These are phyloP conservation scores for Euphorbia schlechtendalii DNA, from an alignment of 441 rosid species.

Conservation along the genomic window DNA sequence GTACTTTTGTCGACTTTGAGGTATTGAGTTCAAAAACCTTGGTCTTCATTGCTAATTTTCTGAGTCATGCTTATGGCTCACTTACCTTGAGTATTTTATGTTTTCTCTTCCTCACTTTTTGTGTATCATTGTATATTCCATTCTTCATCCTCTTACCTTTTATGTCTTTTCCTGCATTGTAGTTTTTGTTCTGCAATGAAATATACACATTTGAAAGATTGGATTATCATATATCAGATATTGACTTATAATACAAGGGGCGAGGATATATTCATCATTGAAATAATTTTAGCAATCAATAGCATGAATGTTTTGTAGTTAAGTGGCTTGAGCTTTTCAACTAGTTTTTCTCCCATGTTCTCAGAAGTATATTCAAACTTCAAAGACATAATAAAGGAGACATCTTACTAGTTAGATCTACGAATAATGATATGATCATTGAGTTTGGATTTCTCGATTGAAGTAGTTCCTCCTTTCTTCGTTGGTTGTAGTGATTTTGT, in stretches of 20 bases:
- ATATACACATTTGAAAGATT: too few species aligned
- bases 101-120: not conserved
- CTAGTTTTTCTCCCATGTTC: too few species aligned
- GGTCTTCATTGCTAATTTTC: not conserved
- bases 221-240: not conserved
- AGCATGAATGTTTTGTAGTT: not conserved
- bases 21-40: constrained; percentile 31
- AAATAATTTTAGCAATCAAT: not conserved
- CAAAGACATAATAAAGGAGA: too few species aligned
- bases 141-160: not conserved
- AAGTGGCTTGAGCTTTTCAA: too few species aligned
- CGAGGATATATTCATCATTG: not conserved
- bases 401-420: too few species aligned
- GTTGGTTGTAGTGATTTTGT: too few species aligned
- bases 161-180: not conserved
- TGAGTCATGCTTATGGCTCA: not conserved
- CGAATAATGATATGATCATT: too few species aligned
- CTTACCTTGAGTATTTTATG: not conserved
- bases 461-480: too few species aligned
- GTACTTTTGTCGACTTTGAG: constrained; percentile 84
- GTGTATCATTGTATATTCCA: not conserved
- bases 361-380: too few species aligned
- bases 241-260: not conserved
- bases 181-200: not conserved
- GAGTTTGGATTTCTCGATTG: too few species aligned